Base-by-base conservation (phyloP, 129 eudicot species). In the Kitagawia praeruptora region DNA sequence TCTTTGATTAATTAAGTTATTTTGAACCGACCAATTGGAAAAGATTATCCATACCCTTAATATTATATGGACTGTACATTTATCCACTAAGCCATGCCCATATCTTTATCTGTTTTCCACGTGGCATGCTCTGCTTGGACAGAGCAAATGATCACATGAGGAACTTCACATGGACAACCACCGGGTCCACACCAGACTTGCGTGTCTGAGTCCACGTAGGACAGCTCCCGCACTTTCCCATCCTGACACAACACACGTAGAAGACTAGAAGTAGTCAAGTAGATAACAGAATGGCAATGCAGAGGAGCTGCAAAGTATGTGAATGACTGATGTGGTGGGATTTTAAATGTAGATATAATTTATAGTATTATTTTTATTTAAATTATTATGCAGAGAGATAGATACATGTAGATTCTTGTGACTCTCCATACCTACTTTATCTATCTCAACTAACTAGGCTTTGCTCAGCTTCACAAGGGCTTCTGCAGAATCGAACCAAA, bases 111-210 rank as follows among this genome's bases (percentile, higher is more conserved):
- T 74, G 15, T 11, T 45, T 4, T 46, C 61, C 61, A 46, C 23
- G 58, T 74, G 77, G 77, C 38, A 74, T 3, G 14, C 18, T 46
- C 23, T 27, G 21, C 2, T 74, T 74, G 23, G 77, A n/a, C 53
- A n/a, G 7, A 74, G 61, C 58, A 42, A 15, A 6, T 19, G 80
- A 81, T 78, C 80, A 74, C 77, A 45, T 56, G 77, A 10, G 14
- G 56, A 48, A 80, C 61, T 48, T 85, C 85, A 81, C 85, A 79
- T 81, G 83, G 44, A 75, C 72, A 67, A 54, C 64, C 25, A 27
- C 15, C 0, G 12, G 18, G 41, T 77, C 81, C 80, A 76, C 79
- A 8, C 34, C 75, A 37, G 38, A 28, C 81, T 69, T 21, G 58
- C 67, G 75, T 75, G 80, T 74, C 44, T 7, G 40, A 3, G 53